Percentiles rank a stretch among this genome's conserved stretches.
These are phyloP conservation scores for Gautieria morchelliformis DNA, from an alignment of 768 basidiomycete species.

Conservation along the genomic window DNA sequence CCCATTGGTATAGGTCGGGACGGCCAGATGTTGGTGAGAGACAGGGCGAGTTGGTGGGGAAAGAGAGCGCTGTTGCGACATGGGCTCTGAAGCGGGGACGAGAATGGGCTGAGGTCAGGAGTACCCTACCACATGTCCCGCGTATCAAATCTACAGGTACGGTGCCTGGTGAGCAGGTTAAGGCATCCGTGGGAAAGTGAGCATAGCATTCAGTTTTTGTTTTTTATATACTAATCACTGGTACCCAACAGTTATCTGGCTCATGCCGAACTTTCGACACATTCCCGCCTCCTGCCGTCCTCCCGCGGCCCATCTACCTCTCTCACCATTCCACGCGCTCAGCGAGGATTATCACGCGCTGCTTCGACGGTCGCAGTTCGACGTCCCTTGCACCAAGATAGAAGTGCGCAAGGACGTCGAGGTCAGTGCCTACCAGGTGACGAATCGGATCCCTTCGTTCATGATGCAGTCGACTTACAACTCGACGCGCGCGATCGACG, in stretches of 20 bases:
- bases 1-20: neutral
- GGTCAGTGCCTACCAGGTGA: slow-evolving; percentile 42
- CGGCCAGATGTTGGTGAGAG: slow-evolving; percentile 25
- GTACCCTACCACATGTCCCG: slow-evolving; percentile 13
- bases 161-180: neutral
- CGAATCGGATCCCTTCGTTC: slow-evolving; percentile 33
- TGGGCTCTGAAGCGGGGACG: slow-evolving; percentile 50
- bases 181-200: neutral
- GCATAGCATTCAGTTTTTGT: neutral
- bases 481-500: neutral
- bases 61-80: slow-evolving; percentile 41
- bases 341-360: slow-evolving; percentile 74
- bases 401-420: slow-evolving; percentile 67
- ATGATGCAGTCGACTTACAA: slow-evolving; percentile 13
- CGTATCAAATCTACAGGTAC: too few relatives aligned
- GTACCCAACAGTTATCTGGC: slow-evolving; percentile 42
- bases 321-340: slow-evolving; percentile 70
- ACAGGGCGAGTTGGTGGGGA: slow-evolving; percentile 26
- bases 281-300: slow-evolving; percentile 43
- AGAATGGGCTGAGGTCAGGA: slow-evolving; percentile 47
- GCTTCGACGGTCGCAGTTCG: slow-evolving; percentile 54
- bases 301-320: slow-evolving; percentile 73
- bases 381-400: slow-evolving; percentile 47
- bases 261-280: slow-evolving; percentile 76
- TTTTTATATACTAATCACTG: too few relatives aligned